A percentile compares a stretch with the other conserved stretches of the same genome.
phyloP scores from a whole-genome alignment of 208 protist genomes.

The Acanthamoeba polyphaga region DNA sequence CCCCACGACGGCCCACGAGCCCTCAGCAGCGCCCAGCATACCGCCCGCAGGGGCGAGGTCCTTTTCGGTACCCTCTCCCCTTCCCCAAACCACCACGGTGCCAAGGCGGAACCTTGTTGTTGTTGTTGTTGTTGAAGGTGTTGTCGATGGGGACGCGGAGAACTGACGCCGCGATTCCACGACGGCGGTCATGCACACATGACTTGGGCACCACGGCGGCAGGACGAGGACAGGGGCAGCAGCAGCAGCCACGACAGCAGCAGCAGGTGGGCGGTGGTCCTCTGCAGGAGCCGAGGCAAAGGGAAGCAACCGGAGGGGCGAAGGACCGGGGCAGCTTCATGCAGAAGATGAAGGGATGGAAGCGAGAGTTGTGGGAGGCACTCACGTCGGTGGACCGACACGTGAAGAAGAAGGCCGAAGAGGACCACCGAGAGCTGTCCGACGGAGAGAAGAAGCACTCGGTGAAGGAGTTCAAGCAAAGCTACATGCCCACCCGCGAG shows the following conservation, averaged over 20 bases:
- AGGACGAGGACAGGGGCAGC: too few species aligned
- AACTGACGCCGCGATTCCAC: too few species aligned
- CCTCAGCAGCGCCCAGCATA: background rate
- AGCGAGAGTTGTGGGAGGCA: conserved; percentile 12
- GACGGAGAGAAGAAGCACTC: conserved; percentile 41
- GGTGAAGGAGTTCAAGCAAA: conserved; percentile 57
- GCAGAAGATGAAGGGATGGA: conserved; percentile 10
- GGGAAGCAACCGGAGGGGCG: background rate
- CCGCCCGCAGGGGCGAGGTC: background rate
- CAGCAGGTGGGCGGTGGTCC: too few species aligned
- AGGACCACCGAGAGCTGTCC: conserved; percentile 27
- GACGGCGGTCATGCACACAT: too few species aligned
- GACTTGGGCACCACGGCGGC: too few species aligned
- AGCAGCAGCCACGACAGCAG: too few species aligned
- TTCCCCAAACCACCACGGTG: too few species aligned
- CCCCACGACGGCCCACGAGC: background rate
- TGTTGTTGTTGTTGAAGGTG: too few species aligned
- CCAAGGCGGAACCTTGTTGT: too few species aligned
- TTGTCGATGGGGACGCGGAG: too few species aligned
- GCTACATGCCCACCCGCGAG: conserved; percentile 37
- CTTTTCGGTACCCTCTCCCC: background rate
- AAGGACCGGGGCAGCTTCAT: conserved; percentile 24
- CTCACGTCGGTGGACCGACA: conserved; percentile 39
- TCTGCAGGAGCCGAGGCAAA: background rate
- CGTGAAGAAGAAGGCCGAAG: conserved; percentile 41